phyloP scores from a whole-genome alignment of 2,329 filamentous ascomycete species.

The Trichoderma lentiforme region DNA sequence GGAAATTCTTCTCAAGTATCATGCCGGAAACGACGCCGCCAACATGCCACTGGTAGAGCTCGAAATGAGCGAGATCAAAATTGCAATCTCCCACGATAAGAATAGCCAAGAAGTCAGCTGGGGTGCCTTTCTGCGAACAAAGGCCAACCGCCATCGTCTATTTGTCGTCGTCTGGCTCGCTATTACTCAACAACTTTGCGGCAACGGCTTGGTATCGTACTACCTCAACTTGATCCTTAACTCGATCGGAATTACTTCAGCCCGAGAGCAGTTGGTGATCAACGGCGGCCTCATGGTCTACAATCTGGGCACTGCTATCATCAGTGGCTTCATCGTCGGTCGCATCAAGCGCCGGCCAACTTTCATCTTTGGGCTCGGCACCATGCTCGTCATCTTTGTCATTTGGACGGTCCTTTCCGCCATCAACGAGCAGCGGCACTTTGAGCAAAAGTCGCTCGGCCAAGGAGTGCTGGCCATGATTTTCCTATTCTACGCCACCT shows the following conservation, averaged over 20 bases:
- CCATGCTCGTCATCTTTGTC: conserved; percentile 37
- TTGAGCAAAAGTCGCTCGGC: conserved; percentile 25
- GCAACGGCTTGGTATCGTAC: conserved; percentile 34
- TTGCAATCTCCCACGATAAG: conserved; percentile 31
- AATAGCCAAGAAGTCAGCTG: conserved; percentile 33
- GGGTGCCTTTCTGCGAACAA: conserved; percentile 26
- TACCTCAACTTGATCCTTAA: conserved; percentile 39
- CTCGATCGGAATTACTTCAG: conserved; percentile 38
- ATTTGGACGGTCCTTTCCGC: conserved; percentile 40
- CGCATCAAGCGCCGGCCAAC: conserved; percentile 42
- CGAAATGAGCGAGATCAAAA: conserved; percentile 39
- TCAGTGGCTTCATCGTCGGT: conserved; percentile 39
- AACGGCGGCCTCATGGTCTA: conserved; percentile 41
- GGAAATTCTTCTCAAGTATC: conserved; percentile 37
- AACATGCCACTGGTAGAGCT: conserved; percentile 37
- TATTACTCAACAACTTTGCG: conserved; percentile 31
- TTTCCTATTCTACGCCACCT: conserved; percentile 45
- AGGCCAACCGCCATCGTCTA: conserved; percentile 36
- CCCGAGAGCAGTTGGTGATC: conserved; percentile 39
- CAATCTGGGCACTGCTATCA: conserved; percentile 36
- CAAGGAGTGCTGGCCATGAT: conserved; percentile 47
- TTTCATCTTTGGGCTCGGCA: conserved; percentile 35
- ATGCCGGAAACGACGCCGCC: conserved; percentile 37
- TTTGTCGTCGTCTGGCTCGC: conserved; percentile 26
- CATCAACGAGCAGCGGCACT: conserved; percentile 21